A percentile compares a stretch with the other conserved stretches of the same genome.
These are phyloP conservation scores for Plasmodium billcollinsi DNA, from an alignment of 169 alveolate species.

Conservation along the genomic window DNA sequence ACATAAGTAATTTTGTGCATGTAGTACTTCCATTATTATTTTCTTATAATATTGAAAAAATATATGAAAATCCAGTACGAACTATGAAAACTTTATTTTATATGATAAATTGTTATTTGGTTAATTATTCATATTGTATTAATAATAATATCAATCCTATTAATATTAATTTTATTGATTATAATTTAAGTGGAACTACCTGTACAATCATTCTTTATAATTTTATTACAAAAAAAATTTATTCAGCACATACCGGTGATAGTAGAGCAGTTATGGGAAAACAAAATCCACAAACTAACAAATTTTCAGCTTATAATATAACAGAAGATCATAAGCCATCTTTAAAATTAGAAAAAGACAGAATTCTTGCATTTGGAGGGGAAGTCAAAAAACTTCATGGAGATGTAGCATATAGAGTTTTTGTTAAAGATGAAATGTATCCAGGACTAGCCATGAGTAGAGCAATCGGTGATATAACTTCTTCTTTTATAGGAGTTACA, in stretches of 20 bases:
- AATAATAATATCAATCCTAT: slow-evolving; percentile 81
- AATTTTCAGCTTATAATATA: slow-evolving; percentile 82
- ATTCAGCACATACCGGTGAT: slow-evolving; percentile 87
- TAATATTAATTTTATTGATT: slow-evolving; percentile 83
- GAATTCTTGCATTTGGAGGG: slow-evolving; percentile 90
- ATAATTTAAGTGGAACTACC: slow-evolving; percentile 87
- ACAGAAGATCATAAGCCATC: slow-evolving; percentile 91
- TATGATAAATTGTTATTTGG: slow-evolving; percentile 77
- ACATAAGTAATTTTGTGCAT: slow-evolving; percentile 85
- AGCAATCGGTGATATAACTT: slow-evolving; percentile 93
- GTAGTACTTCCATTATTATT: slow-evolving; percentile 79
- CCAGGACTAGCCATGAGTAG: slow-evolving; percentile 95
- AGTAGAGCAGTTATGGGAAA: slow-evolving; percentile 87
- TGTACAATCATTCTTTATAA: slow-evolving; percentile 81
- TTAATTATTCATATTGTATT: slow-evolving; percentile 81
- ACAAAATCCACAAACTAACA: slow-evolving; percentile 59
- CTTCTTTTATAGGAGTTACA: slow-evolving; percentile 90
- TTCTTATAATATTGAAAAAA: slow-evolving; percentile 78
- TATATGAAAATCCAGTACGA: slow-evolving; percentile 61
- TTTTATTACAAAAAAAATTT: slow-evolving; percentile 77
- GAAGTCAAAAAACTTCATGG: slow-evolving; percentile 88
- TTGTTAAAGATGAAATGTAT: slow-evolving; percentile 82
- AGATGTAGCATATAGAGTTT: slow-evolving; percentile 91
- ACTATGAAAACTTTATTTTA: slow-evolving; percentile 73
- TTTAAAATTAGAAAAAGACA: slow-evolving; percentile 85